Evolutionary conservation across 352 stramenopile genomes (phyloP), one percentile per base, ranked within the genome.

Genomic region (Globisporangium carolinianum): DNA sequence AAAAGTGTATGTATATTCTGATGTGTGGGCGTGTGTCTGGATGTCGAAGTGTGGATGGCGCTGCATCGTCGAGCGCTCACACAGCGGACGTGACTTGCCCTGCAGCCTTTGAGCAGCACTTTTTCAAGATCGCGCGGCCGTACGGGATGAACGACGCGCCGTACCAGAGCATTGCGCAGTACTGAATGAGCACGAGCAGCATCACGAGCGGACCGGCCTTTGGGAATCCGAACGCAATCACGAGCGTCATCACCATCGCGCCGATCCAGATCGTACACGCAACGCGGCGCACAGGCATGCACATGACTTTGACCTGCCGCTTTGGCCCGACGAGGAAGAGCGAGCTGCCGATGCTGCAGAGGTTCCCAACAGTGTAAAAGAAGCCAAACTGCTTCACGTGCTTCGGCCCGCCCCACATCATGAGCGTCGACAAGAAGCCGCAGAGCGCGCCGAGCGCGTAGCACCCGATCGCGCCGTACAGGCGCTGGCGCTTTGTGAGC

Each of bases 341-440:
- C 36, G 83, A 94, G 24, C 73, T 87, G 50, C 81, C 80, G 48
- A 94, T 88, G 43, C 77, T 87, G 66, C 76, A 86, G 18, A 94
- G 71, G 55, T 74, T 89, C n/a, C 83, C 80, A 37, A 94, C 61
- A 11, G 82, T 91, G 62, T 94, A 94, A 65, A 94, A 91, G 69
- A 94, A 94, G 18, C 69, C 83, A 62, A 94, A 94, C 58, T 89
- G 79, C 60, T 90, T 91, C 14, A 94, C 65, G 65, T 94, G 83
- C 61, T 76, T 79, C 2, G 83, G 76, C 1, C 83, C 83, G 36
- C 80, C 81, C 79, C 79, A 91, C 76, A 91, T 74, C 73, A 93
- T 86, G 18, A 91, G 60, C 58, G 83, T 91, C 15, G 83, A 84
- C 42, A 93, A 49, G 60, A 94, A 87, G 47, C 78, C 77, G 61